Evolutionary conservation across 345 rosid genomes (phyloP).

Genomic region (Conringia planisiliqua): DNA sequence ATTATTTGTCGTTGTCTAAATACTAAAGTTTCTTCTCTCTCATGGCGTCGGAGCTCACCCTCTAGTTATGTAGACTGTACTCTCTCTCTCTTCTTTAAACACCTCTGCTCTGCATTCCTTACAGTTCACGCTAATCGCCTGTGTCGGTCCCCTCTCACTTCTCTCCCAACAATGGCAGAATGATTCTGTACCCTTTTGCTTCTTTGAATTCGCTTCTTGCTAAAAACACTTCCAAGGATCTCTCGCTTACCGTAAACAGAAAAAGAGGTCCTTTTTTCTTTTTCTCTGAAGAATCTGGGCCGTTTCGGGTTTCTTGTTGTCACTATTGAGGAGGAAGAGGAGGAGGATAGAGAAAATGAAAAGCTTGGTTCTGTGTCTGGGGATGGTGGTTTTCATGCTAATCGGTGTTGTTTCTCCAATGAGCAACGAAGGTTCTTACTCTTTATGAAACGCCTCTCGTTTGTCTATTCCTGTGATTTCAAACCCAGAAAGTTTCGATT

Average conservation of each 20-base stretch:
- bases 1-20: constrained; percentile 21
- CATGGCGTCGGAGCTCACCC: constrained; percentile 16
- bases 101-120: constrained; percentile 46
- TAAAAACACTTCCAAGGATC: not conserved
- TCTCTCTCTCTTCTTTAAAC: constrained; percentile 50
- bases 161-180: constrained; percentile 18
- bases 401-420: constrained; percentile 45
- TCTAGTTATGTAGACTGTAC: constrained; percentile 24
- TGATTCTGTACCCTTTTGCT: not conserved
- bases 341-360: not conserved
- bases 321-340: not conserved
- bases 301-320: not conserved
- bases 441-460: not conserved
- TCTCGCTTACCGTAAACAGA: not conserved
- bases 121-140: constrained; percentile 81
- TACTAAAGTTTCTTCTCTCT: constrained; percentile 24
- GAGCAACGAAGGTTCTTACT: constrained; percentile 51
- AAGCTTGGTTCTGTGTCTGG: constrained; percentile 5
- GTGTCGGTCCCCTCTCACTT: constrained; percentile 31
- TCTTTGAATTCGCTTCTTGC: not conserved
- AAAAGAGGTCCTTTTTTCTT: not conserved
- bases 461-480: not conserved
- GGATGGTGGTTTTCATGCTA: constrained; percentile 28
- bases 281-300: not conserved
- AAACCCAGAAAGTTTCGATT: not conserved